These are phyloP conservation scores for Hansenula lynferdii DNA, from an alignment of 1,139 yeast genomes.

Conservation along the genomic window DNA sequence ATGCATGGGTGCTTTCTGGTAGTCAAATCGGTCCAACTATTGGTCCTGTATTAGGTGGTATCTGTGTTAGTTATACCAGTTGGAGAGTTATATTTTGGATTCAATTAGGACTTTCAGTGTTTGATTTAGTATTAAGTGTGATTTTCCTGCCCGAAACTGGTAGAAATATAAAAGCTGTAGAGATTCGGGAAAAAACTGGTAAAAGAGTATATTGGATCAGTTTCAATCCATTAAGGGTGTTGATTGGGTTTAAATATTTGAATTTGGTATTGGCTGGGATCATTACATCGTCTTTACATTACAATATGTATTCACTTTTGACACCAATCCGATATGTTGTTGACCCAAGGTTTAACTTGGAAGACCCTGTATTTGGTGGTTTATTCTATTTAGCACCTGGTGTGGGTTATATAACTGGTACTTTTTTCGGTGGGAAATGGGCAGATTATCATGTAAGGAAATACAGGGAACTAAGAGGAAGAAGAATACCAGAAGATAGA, in stretches of 20 bases:
- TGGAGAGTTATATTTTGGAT: slow-evolving; percentile 50
- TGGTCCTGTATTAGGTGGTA: slow-evolving; percentile 43
- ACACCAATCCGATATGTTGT: slow-evolving; percentile 52
- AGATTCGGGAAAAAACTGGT: slow-evolving; percentile 15
- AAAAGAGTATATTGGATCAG: slow-evolving; percentile 35
- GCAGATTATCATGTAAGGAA: slow-evolving; percentile 42
- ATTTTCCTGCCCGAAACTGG: slow-evolving; percentile 40
- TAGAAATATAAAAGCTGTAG: slow-evolving; percentile 24
- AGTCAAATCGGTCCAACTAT: slow-evolving; percentile 45
- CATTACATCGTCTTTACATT: slow-evolving; percentile 34
- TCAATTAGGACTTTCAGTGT: slow-evolving; percentile 36
- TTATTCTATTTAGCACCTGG: slow-evolving; percentile 53
- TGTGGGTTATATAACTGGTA: slow-evolving; percentile 41
- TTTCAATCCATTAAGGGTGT: slow-evolving; percentile 40
- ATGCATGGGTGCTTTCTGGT: slow-evolving; percentile 40
- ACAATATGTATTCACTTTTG: slow-evolving; percentile 44
- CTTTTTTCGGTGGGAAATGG: slow-evolving; percentile 44
- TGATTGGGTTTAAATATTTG: slow-evolving; percentile 35
- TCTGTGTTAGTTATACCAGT: slow-evolving; percentile 42
- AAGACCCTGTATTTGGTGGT: slow-evolving; percentile 41
- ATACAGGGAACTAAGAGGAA: slow-evolving; percentile 36
- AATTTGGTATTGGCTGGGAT: slow-evolving; percentile 41
- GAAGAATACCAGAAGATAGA: slow-evolving; percentile 48
- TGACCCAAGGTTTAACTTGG: slow-evolving; percentile 45
- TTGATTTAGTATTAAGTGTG: slow-evolving; percentile 27